Base-by-base conservation (phyloP, 2,329 filamentous ascomycete species). In the Phaeosphaeriaceae sp. region DNA sequence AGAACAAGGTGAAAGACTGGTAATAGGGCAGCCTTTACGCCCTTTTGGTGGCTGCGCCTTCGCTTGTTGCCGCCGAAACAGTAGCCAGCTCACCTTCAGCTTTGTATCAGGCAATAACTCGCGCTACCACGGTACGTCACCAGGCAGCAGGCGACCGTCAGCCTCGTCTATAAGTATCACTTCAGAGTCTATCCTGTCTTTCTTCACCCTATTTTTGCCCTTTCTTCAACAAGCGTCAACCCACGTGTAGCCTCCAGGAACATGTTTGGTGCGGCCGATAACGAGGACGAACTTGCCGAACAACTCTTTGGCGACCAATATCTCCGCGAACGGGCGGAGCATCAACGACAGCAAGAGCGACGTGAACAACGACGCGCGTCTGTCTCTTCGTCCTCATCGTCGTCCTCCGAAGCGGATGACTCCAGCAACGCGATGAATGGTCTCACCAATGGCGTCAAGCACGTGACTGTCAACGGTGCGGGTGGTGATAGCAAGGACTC, bases 381-480 rank as follows among this genome's bases (percentile, higher is more conserved):
- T 40, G 35, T 40, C 17, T 17, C 35, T 4, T 40, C 35, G 15
- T n/a, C 35, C 3, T 40, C 47, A n/a, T 55, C 47, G 0, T 50
- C 48, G 3, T 47, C 46, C 7, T 42, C 44, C 13, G 32, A n/a
- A n/a, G n/a, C n/a, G n/a, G n/a, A 44, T 15, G 53, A 42, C 4
- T n/a, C 28, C 10, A 22, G 7, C 15, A 9, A 32, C 15, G 35
- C 35, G 15, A 40, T 44, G n/a, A 44, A 50, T 17, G 48, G 48
- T 11, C 32, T 49, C 15, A 50, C 8, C 35, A 55, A 55, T 35
- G 54, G 54, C 10, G 40, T 55, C 35, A 55, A 55, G 24, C 47
- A 55, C 48, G 54, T 50, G 47, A 50, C 40, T 22, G 2, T 55
- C 15, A 55, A 61, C n/a, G n/a, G n/a, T n/a, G n/a, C n/a, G n/a